phyloP scores from a whole-genome alignment of 495 filamentous ascomycete genomes.

The Jackrogersella minutella region DNA sequence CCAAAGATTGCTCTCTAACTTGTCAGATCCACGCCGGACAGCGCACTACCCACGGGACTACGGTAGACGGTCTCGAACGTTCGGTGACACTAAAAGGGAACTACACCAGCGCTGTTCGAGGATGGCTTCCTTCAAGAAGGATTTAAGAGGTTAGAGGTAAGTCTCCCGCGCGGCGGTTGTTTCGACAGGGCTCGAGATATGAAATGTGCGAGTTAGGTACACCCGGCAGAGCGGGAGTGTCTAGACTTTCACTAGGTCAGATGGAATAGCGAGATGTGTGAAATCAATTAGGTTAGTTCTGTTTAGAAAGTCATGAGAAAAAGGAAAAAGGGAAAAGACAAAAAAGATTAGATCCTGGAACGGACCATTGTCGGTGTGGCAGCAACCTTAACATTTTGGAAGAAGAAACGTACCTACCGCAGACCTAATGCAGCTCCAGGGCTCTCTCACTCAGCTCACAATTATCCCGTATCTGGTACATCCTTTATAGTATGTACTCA shows the following conservation, averaged over 20 bases:
- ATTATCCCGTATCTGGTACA: slow-evolving; percentile 7
- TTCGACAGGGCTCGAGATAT: slow-evolving; percentile 1
- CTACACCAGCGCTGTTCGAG: slow-evolving; percentile 4
- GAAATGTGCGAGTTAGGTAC: slow-evolving; percentile 15
- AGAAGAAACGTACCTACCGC: not conserved
- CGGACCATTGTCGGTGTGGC: slow-evolving; percentile 36
- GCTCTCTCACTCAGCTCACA: slow-evolving; percentile 13
- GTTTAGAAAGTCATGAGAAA: slow-evolving; percentile 26
- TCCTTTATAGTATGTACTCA: not conserved
- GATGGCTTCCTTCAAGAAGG: not conserved
- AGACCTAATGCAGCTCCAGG: not conserved
- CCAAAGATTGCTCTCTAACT: not conserved
- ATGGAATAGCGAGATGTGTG: slow-evolving; percentile 8
- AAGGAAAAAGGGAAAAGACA: too few relatives aligned
- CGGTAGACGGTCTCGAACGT: slow-evolving; percentile 28
- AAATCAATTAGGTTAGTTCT: slow-evolving; percentile 24
- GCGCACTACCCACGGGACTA: slow-evolving; percentile 13
- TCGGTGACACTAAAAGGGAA: slow-evolving; percentile 30
- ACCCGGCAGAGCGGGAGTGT: slow-evolving; percentile 8
- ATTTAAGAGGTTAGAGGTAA: slow-evolving; percentile 10
- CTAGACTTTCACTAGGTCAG: not conserved
- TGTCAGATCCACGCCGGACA: slow-evolving; percentile 12
- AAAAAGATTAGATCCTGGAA: too few relatives aligned
- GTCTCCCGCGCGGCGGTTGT: slow-evolving; percentile 9
- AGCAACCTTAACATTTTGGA: not conserved